Percentiles rank a stretch among this genome's conserved stretches.
phyloP scores from a whole-genome alignment of 2,329 filamentous ascomycete species.

The Neocatenulostroma microsporum region DNA sequence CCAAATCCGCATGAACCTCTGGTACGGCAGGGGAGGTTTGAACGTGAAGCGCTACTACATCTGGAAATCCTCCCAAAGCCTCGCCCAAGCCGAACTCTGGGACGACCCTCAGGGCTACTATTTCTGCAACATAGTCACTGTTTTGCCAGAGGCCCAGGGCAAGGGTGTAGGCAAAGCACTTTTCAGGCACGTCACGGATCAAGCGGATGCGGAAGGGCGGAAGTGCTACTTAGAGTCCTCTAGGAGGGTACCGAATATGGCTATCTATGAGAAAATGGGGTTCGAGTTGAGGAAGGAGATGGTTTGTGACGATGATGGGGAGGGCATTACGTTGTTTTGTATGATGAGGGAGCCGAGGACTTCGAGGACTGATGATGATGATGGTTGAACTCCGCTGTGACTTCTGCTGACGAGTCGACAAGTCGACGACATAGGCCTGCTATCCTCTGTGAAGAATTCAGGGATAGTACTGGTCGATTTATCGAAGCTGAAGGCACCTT shows the following conservation, averaged over 20 bases:
- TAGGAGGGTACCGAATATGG: conserved; percentile 58
- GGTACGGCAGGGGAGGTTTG: conserved; percentile 61
- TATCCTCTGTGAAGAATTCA: too few relatives aligned
- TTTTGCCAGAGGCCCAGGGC: conserved; percentile 57
- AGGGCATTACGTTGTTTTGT: conserved; percentile 39
- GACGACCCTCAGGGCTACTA: conserved; percentile 61
- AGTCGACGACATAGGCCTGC: too few relatives aligned
- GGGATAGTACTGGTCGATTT: too few relatives aligned
- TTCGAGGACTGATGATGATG: too few relatives aligned
- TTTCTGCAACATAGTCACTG: conserved; percentile 68
- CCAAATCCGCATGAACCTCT: conserved; percentile 60
- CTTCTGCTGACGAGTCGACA: too few relatives aligned
- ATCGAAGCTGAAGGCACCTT: too few relatives aligned
- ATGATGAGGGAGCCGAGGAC: conserved; percentile 39
- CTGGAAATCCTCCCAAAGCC: conserved; percentile 60
- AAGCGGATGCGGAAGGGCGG: conserved; percentile 56
- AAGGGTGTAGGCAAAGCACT: conserved; percentile 58
- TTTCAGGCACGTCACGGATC: conserved; percentile 55
- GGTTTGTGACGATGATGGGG: conserved; percentile 56
- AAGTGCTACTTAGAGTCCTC: conserved; percentile 65
- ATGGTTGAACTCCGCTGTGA: too few relatives aligned
- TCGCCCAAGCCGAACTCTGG: conserved; percentile 57
- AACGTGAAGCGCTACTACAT: conserved; percentile 62
- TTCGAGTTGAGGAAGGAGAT: conserved; percentile 59
- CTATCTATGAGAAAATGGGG: conserved; percentile 63